Evolutionary conservation across 768 basidiomycete genomes (phyloP).

Genomic region (Mycena epipterygia): DNA sequence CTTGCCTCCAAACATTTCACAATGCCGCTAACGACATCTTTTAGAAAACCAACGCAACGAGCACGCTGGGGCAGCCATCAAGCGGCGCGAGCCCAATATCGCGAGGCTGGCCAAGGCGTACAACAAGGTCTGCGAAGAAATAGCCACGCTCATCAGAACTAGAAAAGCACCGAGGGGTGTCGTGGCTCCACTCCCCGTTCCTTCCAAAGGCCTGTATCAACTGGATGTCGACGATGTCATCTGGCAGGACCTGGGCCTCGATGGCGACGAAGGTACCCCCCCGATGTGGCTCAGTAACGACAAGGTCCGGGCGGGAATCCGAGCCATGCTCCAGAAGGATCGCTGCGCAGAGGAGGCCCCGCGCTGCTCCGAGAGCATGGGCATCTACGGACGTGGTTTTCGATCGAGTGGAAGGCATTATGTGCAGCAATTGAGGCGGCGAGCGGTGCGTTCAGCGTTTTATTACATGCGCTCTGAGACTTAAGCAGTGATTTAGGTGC

Average conservation of each 20-base stretch:
- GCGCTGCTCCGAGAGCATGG: background rate
- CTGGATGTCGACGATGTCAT: too few species aligned
- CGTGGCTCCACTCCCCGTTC: slow-evolving; percentile 36
- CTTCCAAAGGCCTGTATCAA: too few species aligned
- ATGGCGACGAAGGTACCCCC: slow-evolving; percentile 38
- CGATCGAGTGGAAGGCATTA: background rate
- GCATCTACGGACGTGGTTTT: background rate
- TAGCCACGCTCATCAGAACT: slow-evolving; percentile 35
- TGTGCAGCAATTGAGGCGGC: too few species aligned
- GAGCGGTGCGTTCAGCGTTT: too few species aligned
- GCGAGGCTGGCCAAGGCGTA: too few species aligned
- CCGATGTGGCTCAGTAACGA: slow-evolving; percentile 38
- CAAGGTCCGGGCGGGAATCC: slow-evolving; percentile 34
- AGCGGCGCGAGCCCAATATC: too few species aligned
- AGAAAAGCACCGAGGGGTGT: slow-evolving; percentile 34
- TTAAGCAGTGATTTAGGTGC: too few species aligned
- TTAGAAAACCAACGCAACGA: too few species aligned
- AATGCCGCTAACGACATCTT: too few species aligned
- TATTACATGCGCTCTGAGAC: too few species aligned
- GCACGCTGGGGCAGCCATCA: too few species aligned
- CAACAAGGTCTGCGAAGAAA: slow-evolving; percentile 38
- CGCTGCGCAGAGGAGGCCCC: slow-evolving; percentile 33
- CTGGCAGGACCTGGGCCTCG: slow-evolving; percentile 44
- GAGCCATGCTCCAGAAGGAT: slow-evolving; percentile 32
- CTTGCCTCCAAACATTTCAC: slow-evolving; percentile 13